These are phyloP conservation scores for Lyophyllum atratum DNA, from an alignment of 768 basidiomycete species.

Conservation along the genomic window DNA sequence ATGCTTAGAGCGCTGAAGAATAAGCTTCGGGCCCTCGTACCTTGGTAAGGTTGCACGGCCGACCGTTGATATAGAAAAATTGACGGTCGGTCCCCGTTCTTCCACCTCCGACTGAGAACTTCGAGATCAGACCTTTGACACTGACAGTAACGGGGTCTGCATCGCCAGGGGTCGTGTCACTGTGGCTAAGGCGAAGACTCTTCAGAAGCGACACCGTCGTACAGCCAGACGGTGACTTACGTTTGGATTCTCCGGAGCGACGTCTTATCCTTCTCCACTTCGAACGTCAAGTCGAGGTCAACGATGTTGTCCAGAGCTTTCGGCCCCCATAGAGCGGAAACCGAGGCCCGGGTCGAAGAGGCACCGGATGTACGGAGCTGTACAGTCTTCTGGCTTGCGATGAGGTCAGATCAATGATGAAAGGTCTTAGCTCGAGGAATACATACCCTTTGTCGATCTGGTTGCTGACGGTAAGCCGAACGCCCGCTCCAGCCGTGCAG, in stretches of 20 bases:
- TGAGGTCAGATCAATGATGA: background rate
- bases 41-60: conserved; percentile 82
- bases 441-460: conserved; percentile 70
- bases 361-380: conserved; percentile 77
- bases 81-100: conserved; percentile 83
- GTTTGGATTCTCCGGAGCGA: conserved; percentile 38
- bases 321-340: conserved; percentile 81
- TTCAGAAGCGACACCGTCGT: background rate
- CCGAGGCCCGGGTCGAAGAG: conserved; percentile 59
- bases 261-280: conserved; percentile 66
- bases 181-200: background rate
- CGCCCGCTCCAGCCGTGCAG: conserved; percentile 61
- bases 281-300: conserved; percentile 69
- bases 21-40: conserved; percentile 32
- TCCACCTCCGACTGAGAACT: conserved; percentile 74
- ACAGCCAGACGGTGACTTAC: conserved; percentile 14
- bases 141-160: conserved; percentile 40
- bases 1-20: background rate
- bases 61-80: conserved; percentile 90
- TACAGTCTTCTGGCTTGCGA: conserved; percentile 57
- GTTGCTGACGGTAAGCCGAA: conserved; percentile 76
- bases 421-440: background rate
- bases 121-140: conserved; percentile 82
- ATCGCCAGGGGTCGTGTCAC: conserved; percentile 13
- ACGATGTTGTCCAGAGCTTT: conserved; percentile 77